phyloP scores from a whole-genome alignment of 345 rosid genomes.

The Citrus unshiu region DNA sequence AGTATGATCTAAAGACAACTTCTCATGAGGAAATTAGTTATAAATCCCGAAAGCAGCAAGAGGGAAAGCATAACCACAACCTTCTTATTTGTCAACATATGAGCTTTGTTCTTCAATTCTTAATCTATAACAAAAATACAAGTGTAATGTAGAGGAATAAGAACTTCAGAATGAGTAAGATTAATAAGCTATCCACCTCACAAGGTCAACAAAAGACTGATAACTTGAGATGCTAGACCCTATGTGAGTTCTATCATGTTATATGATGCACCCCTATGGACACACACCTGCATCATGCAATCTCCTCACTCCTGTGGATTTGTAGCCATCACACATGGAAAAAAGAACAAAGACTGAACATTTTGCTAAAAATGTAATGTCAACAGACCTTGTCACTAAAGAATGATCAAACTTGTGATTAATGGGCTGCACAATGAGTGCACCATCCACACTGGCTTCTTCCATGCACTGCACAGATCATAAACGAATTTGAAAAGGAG shows the following conservation, averaged over 20 bases:
- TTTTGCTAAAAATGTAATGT: neutral
- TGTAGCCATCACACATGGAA: neutral
- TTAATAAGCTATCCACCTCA: neutral
- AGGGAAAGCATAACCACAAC: neutral
- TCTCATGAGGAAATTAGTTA: neutral
- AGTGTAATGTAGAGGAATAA: neutral
- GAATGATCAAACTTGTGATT: conserved; percentile 96
- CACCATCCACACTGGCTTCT: conserved; percentile 88
- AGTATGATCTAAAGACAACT: neutral
- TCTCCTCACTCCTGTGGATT: neutral
- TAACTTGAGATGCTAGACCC: neutral
- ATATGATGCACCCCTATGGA: neutral
- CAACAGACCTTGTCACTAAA: conserved; percentile 64
- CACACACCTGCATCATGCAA: neutral
- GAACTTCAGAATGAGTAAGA: neutral
- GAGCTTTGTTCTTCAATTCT: neutral
- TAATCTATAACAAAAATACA: neutral
- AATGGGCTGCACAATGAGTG: conserved; percentile 93
- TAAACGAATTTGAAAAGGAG: neutral
- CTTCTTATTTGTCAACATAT: neutral
- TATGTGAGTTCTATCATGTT: neutral
- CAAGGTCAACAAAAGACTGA: neutral
- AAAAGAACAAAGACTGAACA: neutral
- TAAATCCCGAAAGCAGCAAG: neutral
- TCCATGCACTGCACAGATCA: conserved; percentile 63